Evolutionary conservation across 1,284 basidiomycete species (phyloP), one percentile per base, ranked within the genome.

Genomic region (Tilletia horrida): DNA sequence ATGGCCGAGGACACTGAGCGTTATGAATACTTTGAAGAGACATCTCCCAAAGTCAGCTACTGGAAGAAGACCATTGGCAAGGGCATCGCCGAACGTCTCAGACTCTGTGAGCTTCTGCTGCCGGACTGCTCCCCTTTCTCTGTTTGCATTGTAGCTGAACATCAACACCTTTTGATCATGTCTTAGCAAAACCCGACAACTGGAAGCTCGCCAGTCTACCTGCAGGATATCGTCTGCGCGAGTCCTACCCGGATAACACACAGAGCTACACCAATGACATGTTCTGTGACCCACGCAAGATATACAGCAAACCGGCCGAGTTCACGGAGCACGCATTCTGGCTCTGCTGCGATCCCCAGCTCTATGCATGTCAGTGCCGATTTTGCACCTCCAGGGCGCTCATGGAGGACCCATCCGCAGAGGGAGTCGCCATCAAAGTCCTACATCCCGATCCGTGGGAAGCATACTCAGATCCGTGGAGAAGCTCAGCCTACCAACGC

Each of bases 281-380:
- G 35, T 40, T 40, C 35, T 40, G 35, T 40, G 35, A 40, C 35
- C 35, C 35, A 40, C 35, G 35, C 35, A 40, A 40, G 35, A 40
- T 40, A 4, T 40, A 40, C 35, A 40, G 35, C 35, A 59, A 16
- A n/a, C 55, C 55, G 3, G 2, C 13, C 1, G 25, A 25, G 3
- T 59, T 59, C 55, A 29, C 18, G 3, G 27, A 25, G 55, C 55
- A 59, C 21, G 55, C 55, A 13, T 27, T 59, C 55, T 59, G 55
- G 55, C 55, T 59, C 55, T 59, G 55, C 29, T 13, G 23, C 6
- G 29, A 31, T 31, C 29, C 55, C 11, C 27, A 35, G 11, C 27
- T 31, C 9, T 7, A 40, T 27, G 14, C 27, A 18, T 59, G 55
- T 35, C 18, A 18, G 14, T 40, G 29, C 7, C 14, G 16, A 25